These are phyloP conservation scores for Aspergillus viridinutans DNA, from an alignment of 2,329 filamentous ascomycete genomes.

Conservation along the genomic window DNA sequence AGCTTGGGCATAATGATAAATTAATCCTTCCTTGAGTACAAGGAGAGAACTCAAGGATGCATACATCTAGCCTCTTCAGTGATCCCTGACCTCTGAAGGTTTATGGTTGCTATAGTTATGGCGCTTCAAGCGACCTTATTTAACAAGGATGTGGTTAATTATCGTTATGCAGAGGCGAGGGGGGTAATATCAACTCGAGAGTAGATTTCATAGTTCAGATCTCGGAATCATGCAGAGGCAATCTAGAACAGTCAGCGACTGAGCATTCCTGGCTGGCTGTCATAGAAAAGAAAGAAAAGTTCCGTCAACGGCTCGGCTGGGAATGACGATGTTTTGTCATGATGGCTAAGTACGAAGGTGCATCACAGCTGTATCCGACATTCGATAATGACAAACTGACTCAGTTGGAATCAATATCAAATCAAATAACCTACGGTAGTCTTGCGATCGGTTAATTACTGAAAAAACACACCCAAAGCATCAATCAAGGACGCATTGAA, in stretches of 20 bases:
- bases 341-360: too few species aligned
- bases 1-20: neutral
- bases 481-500: neutral
- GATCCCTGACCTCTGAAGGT: neutral
- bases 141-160: neutral
- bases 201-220: constrained; percentile 2
- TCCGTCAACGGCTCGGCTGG: neutral
- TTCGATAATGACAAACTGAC: neutral
- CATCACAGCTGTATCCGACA: neutral
- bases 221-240: neutral
- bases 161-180: neutral
- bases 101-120: neutral
- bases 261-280: neutral
- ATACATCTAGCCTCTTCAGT: neutral
- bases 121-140: neutral
- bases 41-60: neutral
- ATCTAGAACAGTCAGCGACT: neutral
- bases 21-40: neutral
- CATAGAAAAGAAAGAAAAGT: neutral
- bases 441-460: neutral
- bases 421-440: neutral
- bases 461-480: neutral
- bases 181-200: neutral
- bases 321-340: too few species aligned
- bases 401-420: neutral